A percentile compares a stretch with the other conserved stretches of the same genome.
phyloP scores from a whole-genome alignment of 1,284 basidiomycete species.

The Boletus semigastroideus region DNA sequence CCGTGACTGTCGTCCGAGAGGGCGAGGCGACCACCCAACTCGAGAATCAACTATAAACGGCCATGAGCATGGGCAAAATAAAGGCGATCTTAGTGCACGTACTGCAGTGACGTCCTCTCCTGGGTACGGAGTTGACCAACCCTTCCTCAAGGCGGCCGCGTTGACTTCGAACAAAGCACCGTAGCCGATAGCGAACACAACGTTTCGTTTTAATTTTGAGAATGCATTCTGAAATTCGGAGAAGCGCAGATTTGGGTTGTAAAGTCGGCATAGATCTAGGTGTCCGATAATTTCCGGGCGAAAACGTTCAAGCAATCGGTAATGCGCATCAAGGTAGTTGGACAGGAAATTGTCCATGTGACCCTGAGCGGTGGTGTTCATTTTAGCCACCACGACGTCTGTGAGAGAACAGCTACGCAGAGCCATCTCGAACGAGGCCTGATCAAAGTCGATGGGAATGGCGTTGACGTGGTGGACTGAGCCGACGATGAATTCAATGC shows the following conservation, averaged over 20 bases:
- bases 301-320: conserved; percentile 64
- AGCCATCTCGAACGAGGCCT: conserved; percentile 62
- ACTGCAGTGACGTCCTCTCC: conserved; percentile 76
- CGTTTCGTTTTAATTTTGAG: conserved; percentile 73
- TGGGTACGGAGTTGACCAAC: conserved; percentile 87
- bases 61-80: conserved; percentile 24
- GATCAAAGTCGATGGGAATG: conserved; percentile 94
- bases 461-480: conserved; percentile 89
- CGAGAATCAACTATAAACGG: conserved; percentile 61
- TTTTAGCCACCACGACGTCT: conserved; percentile 24
- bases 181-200: conserved; percentile 73
- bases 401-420: conserved; percentile 44
- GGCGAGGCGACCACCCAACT: conserved; percentile 70
- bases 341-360: conserved; percentile 53
- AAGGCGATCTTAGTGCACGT: conserved; percentile 30
- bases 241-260: conserved; percentile 60
- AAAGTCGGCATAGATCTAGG: conserved; percentile 88
- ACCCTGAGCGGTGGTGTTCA: conserved; percentile 21
- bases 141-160: conserved; percentile 89
- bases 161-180: conserved; percentile 95
- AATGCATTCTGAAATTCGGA: conserved; percentile 57
- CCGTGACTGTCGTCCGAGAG: conserved; percentile 98
- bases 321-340: conserved; percentile 84
- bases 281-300: conserved; percentile 92
- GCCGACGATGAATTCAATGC: conserved; percentile 91